Evolutionary conservation across 305 asterid genomes (phyloP), one percentile per base, ranked within the genome.

Genomic region (Plantago coronopus): DNA sequence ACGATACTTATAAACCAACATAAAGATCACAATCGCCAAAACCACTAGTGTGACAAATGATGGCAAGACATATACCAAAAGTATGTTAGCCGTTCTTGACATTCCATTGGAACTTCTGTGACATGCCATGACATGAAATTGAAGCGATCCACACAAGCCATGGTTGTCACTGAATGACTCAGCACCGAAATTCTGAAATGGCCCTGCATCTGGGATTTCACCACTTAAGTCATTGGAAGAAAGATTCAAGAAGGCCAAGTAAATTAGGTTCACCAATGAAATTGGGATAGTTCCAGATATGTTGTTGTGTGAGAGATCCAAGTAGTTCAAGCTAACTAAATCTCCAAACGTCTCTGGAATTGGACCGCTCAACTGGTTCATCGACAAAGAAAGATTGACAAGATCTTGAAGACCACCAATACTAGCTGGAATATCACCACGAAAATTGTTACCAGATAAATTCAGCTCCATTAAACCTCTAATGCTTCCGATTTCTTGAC

Each of bases 131-230:
- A 68, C 70, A 12, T 43, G 38, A 43, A 68, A 73, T 4, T 57
- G 61, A 23, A 74, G 27, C 6, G 54, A 59, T 29, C 74, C 74
- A 47, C 74, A 68, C 19, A 69, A 16, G 0, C 18, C 71, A 1
- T 23, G 16, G 27, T 73, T 73, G 5, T 67, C 66, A 16, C 29
- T 42, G 58, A 73, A 60, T 16, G 68, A 64, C 11, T 59, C 55
- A 17, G 54, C 18, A 4, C 62, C 20, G 7, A 72, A 56, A 20
- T 72, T 67, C 17, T 3, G 21, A 7, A 68, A 73, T 48, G 61
- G 59, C 27, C 78, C 78, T 46, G 46, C 72, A 15, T 69, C 31
- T 51, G 74, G 78, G 57, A 73, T 73, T 60, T 64, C 71, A 8
- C 78, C 74, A 0, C 17, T 60, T 3, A 73, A 63, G 0, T 44